These are phyloP conservation scores for Phytophthora fragariae DNA, from an alignment of 352 stramenopile genomes.

Conservation along the genomic window DNA sequence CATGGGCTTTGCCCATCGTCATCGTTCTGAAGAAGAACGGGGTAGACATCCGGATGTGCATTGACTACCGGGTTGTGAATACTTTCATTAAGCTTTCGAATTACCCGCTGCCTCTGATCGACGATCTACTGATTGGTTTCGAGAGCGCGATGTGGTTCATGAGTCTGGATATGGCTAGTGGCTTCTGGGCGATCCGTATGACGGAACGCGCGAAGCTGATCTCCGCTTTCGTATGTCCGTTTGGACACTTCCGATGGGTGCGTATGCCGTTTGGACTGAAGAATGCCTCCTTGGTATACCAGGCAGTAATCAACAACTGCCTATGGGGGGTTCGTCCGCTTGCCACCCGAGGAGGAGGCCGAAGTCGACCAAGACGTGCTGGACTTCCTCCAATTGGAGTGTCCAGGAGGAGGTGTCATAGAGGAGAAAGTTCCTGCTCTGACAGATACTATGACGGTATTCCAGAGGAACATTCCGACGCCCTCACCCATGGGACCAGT, in stretches of 20 bases:
- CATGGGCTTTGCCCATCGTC: not conserved
- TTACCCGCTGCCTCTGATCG: conserved; percentile 32
- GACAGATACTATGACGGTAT: not conserved
- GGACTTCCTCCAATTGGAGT: not conserved
- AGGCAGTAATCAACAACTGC: conserved; percentile 28
- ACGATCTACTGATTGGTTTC: conserved; percentile 37
- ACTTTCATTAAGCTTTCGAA: conserved; percentile 17
- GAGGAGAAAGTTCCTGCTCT: not conserved
- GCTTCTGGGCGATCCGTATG: conserved; percentile 37
- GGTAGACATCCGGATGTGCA: conserved; percentile 21
- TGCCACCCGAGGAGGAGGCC: not conserved
- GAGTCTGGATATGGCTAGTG: conserved; percentile 20
- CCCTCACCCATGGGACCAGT: not conserved
- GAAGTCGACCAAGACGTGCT: conserved; percentile 5
- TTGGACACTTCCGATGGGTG: conserved; percentile 32
- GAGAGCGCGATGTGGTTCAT: conserved; percentile 23
- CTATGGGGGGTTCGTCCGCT: conserved; percentile 20
- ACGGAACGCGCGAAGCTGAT: conserved; percentile 25
- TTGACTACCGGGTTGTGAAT: conserved; percentile 33
- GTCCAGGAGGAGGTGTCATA: not conserved
- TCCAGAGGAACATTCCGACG: not conserved
- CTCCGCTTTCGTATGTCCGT: conserved; percentile 30
- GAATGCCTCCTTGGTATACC: conserved; percentile 27
- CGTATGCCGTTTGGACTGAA: conserved; percentile 27
- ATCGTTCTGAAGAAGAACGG: conserved; percentile 16